Base-by-base conservation (phyloP, 225 moss, liverwort and hornwort species). In the Antitrichia curtipendula region DNA sequence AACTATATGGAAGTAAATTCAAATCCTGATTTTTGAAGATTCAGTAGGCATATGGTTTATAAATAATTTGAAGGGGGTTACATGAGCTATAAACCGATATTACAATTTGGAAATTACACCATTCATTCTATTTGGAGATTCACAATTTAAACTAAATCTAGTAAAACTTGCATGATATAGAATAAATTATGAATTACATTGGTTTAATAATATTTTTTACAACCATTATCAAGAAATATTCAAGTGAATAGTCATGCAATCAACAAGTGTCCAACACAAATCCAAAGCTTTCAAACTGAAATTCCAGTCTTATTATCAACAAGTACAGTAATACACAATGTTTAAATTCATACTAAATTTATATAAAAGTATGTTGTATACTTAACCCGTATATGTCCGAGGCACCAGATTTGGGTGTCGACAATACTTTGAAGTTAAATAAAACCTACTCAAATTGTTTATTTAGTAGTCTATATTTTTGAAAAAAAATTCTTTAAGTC, bases 1-100 rank as follows among this genome's bases (percentile, higher is more conserved):
- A 28, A 28, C 0, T 71, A 0, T 71, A 27, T 16, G 2, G 9
- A 1, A 9, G 9, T 28, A 28, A 71, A 43, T 28, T 0, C 0
- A 43, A 1, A 43, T 1, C 16, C 10, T 71, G 43, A 10, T 71
- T 71, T 71, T 16, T 71, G 6, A 71, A 28, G 43, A 43, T 45
- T 73, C 1, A 10, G 0, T 3, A 1, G 8, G 15, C 3, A 41
- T 41, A n/a, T n/a, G n/a, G 4, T 72, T 72, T 17, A 16, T 28
- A 17, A 28, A 29, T 28, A 29, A 10, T 9, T 43, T 71, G 16
- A 43, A 18, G 45, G 4, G 0, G 49, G 49, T 3, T 41, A 5
- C 25, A 5, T 27, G 0, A 28, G 28, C 16, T 9, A 71, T 43
- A 71, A 71, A 25, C 16, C 16, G 8, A 71, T 43, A 43, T 43